Evolutionary conservation across 495 filamentous ascomycete genomes (phyloP), one percentile per base, ranked within the genome.

Genomic region (Hypoxylon lenormandii): DNA sequence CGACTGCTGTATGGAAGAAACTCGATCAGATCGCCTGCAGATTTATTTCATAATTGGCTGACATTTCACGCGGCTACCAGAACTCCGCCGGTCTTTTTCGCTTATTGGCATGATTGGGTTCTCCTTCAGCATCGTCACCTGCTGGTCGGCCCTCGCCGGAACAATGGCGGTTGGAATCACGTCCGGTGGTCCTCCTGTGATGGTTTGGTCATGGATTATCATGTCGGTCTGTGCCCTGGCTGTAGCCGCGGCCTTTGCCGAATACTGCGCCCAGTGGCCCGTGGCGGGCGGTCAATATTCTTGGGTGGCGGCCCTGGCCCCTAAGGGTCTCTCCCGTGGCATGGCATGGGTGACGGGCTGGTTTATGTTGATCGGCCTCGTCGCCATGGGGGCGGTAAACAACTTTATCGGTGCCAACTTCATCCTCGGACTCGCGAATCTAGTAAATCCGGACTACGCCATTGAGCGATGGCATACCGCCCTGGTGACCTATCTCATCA

Each of bases 121-220:
- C 36, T 38, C 36, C 36, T 38, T 38, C 36, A 38, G 36, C 36
- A 38, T 38, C 36, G 36, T 38, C 36, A 38, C 36, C 36, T 38
- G 36, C 36, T 38, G 36, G 36, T 38, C 36, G 36, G 36, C 36
- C 4, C 36, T 38, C 36, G 36, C 36, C 36, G 36, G 36, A 38
- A 38, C 36, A 12, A 38, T 38, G 36, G 11, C 36, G 36, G 13
- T 38, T 38, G 36, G 36, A 38, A 38, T 38, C 36, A 38, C 36
- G 13, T 38, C 36, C 36, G 36, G 36, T 12, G 36, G 36, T 38
- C 36, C 36, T 38, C 36, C 36, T 8, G 36, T 38, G 36, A 38
- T 38, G 36, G 36, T 38, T 4, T 38, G 36, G 36, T 38, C 36
- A 12, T 38, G 36, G 36, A 38, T 38, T 12, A 38, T 38, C 36